These are phyloP conservation scores for Hortiboletus flavorubellus DNA, from an alignment of 768 basidiomycete species.

Conservation along the genomic window DNA sequence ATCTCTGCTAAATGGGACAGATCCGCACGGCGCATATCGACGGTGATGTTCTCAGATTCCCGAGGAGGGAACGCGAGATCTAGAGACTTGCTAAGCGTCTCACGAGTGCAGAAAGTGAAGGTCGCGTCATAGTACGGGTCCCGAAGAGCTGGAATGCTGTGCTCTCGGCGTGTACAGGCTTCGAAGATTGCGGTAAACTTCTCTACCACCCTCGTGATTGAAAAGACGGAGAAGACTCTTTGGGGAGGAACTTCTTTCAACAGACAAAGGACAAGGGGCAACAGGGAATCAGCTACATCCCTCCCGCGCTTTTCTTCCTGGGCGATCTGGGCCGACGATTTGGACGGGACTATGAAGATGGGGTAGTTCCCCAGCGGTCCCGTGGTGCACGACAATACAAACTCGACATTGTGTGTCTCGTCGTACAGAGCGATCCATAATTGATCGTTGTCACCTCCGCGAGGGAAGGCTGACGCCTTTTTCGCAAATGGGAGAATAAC, in stretches of 20 bases:
- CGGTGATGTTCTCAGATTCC: conserved; percentile 6
- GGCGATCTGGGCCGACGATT: neutral
- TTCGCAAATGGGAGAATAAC: conserved; percentile 38
- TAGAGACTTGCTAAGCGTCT: conserved; percentile 31
- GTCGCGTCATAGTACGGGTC: conserved; percentile 60
- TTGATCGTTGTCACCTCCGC: neutral
- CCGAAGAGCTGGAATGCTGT: conserved; percentile 24
- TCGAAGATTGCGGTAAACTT: conserved; percentile 44
- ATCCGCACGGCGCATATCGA: neutral
- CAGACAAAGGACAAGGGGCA: conserved; percentile 6
- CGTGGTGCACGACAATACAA: conserved; percentile 10
- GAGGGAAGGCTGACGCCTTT: conserved; percentile 18
- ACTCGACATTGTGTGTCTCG: conserved; percentile 7
- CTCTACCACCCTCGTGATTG: conserved; percentile 42
- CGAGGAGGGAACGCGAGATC: neutral
- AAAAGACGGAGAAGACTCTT: conserved; percentile 59
- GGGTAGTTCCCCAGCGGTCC: conserved; percentile 3
- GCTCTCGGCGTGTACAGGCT: conserved; percentile 32
- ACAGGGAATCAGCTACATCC: neutral
- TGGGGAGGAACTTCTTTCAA: conserved; percentile 3
- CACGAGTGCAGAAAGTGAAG: conserved; percentile 50
- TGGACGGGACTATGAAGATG: conserved; percentile 15
- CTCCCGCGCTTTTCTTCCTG: neutral
- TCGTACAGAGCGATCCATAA: conserved; percentile 32
- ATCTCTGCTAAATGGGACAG: too few relatives aligned